phyloP scores from a whole-genome alignment of 1,284 basidiomycete genomes.

The Leccinum colubrinum region DNA sequence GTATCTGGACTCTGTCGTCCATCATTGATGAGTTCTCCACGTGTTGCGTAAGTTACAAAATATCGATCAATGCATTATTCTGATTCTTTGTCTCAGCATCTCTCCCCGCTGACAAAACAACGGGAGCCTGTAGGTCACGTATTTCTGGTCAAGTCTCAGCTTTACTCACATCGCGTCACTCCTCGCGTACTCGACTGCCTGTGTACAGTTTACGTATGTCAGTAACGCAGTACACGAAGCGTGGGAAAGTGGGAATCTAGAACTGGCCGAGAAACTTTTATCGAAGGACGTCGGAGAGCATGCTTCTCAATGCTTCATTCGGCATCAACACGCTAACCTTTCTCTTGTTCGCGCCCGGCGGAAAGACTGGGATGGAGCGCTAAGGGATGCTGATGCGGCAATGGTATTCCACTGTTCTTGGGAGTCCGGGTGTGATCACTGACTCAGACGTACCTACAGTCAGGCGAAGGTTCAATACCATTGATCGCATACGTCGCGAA shows the following conservation, averaged over 20 bases:
- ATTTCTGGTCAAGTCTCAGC: not conserved
- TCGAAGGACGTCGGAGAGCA: not conserved
- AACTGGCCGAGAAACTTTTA: not conserved
- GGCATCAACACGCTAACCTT: constrained; percentile 6
- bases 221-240: not conserved
- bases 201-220: constrained; percentile 9
- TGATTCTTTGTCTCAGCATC: constrained; percentile 1
- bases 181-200: not conserved
- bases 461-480: not conserved
- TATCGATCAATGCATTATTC: not conserved
- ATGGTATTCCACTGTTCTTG: not conserved
- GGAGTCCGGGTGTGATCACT: not conserved
- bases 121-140: constrained; percentile 6
- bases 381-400: constrained; percentile 1
- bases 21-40: not conserved
- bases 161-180: not conserved
- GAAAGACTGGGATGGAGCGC: not conserved
- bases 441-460: not conserved
- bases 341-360: constrained; percentile 1
- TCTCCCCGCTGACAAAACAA: not conserved
- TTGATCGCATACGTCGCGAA: constrained; percentile 4
- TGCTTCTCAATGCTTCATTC: not conserved
- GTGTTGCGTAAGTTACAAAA: constrained; percentile 4
- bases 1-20: not conserved
- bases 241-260: not conserved